Base-by-base conservation (phyloP, 176 grass and related monocot species). In the Microstegium vimineum region DNA sequence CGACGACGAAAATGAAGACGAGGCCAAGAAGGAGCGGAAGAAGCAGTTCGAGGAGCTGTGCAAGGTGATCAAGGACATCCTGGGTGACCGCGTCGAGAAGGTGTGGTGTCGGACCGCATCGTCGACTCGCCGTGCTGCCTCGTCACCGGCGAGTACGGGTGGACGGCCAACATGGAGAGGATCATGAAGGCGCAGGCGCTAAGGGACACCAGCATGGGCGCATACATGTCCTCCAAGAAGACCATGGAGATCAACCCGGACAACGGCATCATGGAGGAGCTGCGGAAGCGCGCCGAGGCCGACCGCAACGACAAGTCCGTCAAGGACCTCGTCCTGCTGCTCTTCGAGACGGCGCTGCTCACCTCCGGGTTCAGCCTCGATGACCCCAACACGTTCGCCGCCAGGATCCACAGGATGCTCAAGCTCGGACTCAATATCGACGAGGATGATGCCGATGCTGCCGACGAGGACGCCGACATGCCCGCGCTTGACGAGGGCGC, bases 201-300 rank as follows among this genome's bases (percentile, higher is more conserved):
- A 0, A 2, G 88, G 9, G 88, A 91, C 85, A 85, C 35, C 42
- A 91, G 85, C 85, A 91, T 85, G 85, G 3, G 81, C 72, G 72
- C 71, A 0, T 87, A 88, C 89, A 91, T 91, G 89, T 85, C 89
- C 0, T 62, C 35, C 85, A 91, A 91, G 82, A 91, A 91, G 82
- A 91, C 89, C 0, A 85, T 91, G 89, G 81, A 91, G 85, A 91
- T 91, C 77, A 91, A 91, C 65, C 89, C 85, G 9, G 85, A 85
- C 22, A 91, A 91, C 34, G 77, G 77, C 42, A 91, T 91, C 81
- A 87, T 91, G 85, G 81, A 91, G 82, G 89, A 91, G 82, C 64
- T 91, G 12, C 18, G 89, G 3, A 91, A 87, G 85, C 56, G 85
- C 6, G 85, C 82, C 0, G 85, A 88, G 34, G 89, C 84, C 0